Base-by-base conservation (phyloP, 345 rosid species). In the Citrus unshiu region DNA sequence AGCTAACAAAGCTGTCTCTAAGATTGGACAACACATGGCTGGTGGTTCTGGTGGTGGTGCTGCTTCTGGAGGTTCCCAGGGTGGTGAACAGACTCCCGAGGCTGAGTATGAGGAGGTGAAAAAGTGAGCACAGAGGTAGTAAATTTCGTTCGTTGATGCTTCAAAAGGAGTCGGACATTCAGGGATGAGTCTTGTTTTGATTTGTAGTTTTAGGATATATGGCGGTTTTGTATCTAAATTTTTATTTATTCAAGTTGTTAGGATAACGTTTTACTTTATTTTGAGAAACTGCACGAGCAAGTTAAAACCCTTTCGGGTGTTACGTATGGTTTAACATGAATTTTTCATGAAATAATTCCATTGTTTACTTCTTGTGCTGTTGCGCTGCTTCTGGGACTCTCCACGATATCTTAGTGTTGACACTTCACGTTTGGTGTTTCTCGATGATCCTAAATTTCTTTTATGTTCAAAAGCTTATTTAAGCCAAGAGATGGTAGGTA, bases 81-180 rank as follows among this genome's bases (percentile, higher is more conserved):
- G 97, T 29, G 92, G 89, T 16, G 96, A 95, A 4, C 90, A 88
- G 82, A 68, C 98, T 40, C 85, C 90, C 0, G 98, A 95, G 78
- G 98, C 98, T 0, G 98, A 95, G 56, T 95, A 88, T 29, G 95
- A 95, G 86, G 98, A 93, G 82, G 95, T 83, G 77, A 93, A 87
- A 78, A 93, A 93, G 86, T 92, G 85, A 88, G 13, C 30, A 30
- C 25, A 2, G 71, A 25, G 64, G 39, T 39, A 37, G 9, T 58
- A 13, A 18, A 25, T 5, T 51, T 78, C 12, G 3, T 34, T 40
- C 25, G 43, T 4, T 29, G 39, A 2, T 71, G 14, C 6, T 73
- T 54, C 6, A 9, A 40, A 70, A 16, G 5, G 22, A 24, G 4
- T 25, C 3, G 9, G 22, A 66, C 24, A n/a, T 18, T 24, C 21